These are phyloP conservation scores for Vigna mungo DNA, from an alignment of 306 rosid species.

Conservation along the genomic window DNA sequence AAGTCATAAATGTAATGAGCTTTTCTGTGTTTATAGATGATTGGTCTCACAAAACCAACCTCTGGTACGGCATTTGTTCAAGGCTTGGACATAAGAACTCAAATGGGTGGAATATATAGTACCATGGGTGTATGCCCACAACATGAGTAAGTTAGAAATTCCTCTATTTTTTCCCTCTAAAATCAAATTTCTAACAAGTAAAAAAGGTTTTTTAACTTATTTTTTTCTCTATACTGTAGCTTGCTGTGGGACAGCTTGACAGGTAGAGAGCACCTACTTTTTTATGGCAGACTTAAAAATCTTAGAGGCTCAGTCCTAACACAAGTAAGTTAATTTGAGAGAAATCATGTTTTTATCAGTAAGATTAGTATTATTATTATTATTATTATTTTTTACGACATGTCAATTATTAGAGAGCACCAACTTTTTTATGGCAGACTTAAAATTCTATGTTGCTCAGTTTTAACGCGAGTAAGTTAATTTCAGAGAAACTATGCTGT, in stretches of 20 bases:
- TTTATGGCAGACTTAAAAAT: conserved; percentile 93
- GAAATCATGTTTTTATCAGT: conserved; percentile 19
- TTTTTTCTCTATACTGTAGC: conserved; percentile 49
- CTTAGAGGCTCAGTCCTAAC: conserved; percentile 72
- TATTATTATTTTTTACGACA: too few species aligned
- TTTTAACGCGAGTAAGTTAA: too few species aligned
- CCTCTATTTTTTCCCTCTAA: conserved; percentile 9
- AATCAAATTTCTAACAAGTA: conserved; percentile 7
- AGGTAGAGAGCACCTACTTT: conserved; percentile 92
- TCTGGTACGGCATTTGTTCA: conserved; percentile 79
- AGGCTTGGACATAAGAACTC: conserved; percentile 70
- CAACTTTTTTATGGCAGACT: too few species aligned
- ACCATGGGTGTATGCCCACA: conserved; percentile 98
- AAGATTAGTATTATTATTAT: background rate
- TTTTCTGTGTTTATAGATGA: conserved; percentile 65
- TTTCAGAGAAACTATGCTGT: too few species aligned
- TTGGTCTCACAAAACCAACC: conserved; percentile 86
- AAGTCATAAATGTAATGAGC: conserved; percentile 30
- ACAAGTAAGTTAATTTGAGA: conserved; percentile 57
- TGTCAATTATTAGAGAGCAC: too few species aligned
- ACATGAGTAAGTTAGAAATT: conserved; percentile 72
- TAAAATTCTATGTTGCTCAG: too few species aligned
- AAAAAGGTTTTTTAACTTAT: background rate
- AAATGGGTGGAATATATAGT: conserved; percentile 80
- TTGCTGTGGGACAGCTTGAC: conserved; percentile 87